Percentiles rank a stretch among this genome's conserved stretches.
Evolutionary conservation across 1,284 basidiomycete genomes (phyloP).

Genomic region (Heterobasidion occidentale): DNA sequence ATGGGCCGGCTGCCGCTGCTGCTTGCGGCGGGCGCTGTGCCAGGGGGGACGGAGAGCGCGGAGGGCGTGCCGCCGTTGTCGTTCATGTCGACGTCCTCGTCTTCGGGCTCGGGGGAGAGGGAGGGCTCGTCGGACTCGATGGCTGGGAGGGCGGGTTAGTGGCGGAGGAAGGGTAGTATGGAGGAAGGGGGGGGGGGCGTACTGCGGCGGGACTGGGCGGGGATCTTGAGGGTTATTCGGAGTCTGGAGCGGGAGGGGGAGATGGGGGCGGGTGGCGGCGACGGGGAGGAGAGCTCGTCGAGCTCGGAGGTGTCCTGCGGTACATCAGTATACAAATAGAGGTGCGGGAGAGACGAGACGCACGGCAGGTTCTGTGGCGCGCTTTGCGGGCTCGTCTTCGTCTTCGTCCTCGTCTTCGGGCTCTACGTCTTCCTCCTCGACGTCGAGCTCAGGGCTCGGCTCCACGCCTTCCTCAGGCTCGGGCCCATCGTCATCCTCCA

Average conservation of each 20-base stretch:
- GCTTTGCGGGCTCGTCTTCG: slow-evolving; percentile 2
- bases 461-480: slow-evolving; percentile 15
- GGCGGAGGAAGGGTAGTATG: slow-evolving; percentile 7
- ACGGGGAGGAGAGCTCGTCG: slow-evolving; percentile 24
- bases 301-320: slow-evolving; percentile 4
- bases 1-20: slow-evolving; percentile 30
- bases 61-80: slow-evolving; percentile 14
- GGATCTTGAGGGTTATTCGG: slow-evolving; percentile 61
- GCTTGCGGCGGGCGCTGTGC: slow-evolving; percentile 14
- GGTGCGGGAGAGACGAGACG: neutral
- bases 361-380: slow-evolving; percentile 8
- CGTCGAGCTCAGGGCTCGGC: slow-evolving; percentile 1
- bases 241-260: slow-evolving; percentile 22
- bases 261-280: slow-evolving; percentile 17
- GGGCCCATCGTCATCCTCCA: slow-evolving; percentile 16
- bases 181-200: slow-evolving; percentile 21
- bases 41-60: slow-evolving; percentile 8
- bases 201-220: slow-evolving; percentile 28
- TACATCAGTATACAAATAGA: neutral
- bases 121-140: slow-evolving; percentile 10
- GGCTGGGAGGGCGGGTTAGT: slow-evolving; percentile 10
- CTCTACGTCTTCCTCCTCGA: slow-evolving; percentile 7
- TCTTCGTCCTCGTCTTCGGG: slow-evolving; percentile 2
- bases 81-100: slow-evolving; percentile 25
- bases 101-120: slow-evolving; percentile 45